Percentiles rank a stretch among this genome's conserved stretches.
Evolutionary conservation across 257 asterid species (phyloP).

Genomic region (Solanum ossicruentum): DNA sequence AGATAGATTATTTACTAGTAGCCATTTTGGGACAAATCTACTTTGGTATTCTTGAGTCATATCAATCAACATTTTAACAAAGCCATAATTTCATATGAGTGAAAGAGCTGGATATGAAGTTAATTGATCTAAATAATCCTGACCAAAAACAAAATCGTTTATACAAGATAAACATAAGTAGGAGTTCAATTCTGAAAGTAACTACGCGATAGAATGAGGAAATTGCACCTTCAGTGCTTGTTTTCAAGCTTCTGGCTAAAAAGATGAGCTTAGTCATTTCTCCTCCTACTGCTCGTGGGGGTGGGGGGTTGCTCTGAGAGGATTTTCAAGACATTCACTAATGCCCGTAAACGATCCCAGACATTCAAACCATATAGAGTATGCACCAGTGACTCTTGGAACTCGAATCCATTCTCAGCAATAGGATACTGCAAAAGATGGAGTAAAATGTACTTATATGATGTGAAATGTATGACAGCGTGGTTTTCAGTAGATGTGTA

Average conservation of each 20-base stretch:
- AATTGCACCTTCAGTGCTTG: neutral
- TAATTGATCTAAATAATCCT: neutral
- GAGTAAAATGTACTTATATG: neutral
- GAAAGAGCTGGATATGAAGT: neutral
- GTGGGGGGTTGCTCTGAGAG: constrained; percentile 48
- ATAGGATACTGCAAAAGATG: constrained; percentile 62
- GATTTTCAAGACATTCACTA: constrained; percentile 63
- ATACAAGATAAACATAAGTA: neutral
- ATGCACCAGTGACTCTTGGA: constrained; percentile 67
- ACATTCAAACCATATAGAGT: constrained; percentile 68
- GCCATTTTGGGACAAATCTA: neutral
- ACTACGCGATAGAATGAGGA: neutral
- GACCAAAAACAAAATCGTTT: neutral
- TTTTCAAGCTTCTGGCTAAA: neutral
- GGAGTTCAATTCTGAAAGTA: neutral
- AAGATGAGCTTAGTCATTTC: constrained; percentile 17
- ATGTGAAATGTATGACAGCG: neutral
- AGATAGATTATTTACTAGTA: neutral
- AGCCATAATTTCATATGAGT: neutral
- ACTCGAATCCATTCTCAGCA: constrained; percentile 68
- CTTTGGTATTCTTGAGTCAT: neutral
- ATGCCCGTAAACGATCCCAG: constrained; percentile 68
- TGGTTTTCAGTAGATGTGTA: neutral
- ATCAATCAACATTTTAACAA: neutral
- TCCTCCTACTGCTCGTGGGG: constrained; percentile 24